These are phyloP conservation scores for Phytophthora macrochlamydospora DNA, from an alignment of 352 stramenopile species.

Conservation along the genomic window DNA sequence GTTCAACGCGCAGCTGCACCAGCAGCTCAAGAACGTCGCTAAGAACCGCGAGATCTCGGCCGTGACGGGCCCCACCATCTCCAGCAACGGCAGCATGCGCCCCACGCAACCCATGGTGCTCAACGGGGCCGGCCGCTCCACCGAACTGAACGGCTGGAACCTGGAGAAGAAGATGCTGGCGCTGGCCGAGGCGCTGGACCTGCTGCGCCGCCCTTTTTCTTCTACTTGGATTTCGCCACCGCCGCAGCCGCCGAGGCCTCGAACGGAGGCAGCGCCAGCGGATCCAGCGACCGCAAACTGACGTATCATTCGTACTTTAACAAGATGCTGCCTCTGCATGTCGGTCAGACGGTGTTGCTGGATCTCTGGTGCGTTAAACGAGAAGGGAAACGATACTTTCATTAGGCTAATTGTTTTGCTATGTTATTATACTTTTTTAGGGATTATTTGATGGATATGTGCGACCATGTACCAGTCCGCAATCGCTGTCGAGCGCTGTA, in stretches of 20 bases:
- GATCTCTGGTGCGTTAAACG: conserved; percentile 63
- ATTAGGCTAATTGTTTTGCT: background rate
- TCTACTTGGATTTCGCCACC: conserved; percentile 74
- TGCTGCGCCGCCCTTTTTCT: conserved; percentile 77
- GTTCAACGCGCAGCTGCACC: conserved; percentile 78
- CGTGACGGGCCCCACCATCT: conserved; percentile 39
- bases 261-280: conserved; percentile 27
- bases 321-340: conserved; percentile 71
- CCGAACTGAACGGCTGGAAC: conserved; percentile 75
- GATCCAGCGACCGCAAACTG: conserved; percentile 50
- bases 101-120: conserved; percentile 44
- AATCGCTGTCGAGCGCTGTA: conserved; percentile 77
- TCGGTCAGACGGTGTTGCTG: conserved; percentile 73
- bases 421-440: conserved; percentile 24
- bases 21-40: conserved; percentile 71
- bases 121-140: conserved; percentile 39
- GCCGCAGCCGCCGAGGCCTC: conserved; percentile 25
- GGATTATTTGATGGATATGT: conserved; percentile 86
- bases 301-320: conserved; percentile 69
- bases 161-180: conserved; percentile 81
- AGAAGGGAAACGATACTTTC: background rate
- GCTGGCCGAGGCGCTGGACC: conserved; percentile 60
- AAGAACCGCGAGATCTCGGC: conserved; percentile 61
- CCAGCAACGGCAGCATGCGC: conserved; percentile 45
- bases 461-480: conserved; percentile 72